Evolutionary conservation across 306 rosid species (phyloP).

Genomic region (Crataegus laevigata): DNA sequence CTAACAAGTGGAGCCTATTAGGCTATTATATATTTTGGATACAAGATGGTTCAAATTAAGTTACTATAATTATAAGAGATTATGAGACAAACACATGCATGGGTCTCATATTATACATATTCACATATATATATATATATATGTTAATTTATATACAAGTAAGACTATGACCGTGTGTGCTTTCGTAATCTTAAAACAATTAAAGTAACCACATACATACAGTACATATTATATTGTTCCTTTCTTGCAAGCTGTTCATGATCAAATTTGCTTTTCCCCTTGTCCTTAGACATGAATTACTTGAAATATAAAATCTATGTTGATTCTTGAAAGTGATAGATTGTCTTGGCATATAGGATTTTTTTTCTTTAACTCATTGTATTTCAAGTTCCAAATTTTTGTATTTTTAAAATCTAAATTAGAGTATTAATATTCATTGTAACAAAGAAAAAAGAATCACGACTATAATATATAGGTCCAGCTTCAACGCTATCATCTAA

Average conservation of each 20-base stretch:
- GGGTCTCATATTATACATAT: not conserved
- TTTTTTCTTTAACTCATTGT: not conserved
- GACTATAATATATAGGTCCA: too few relatives aligned
- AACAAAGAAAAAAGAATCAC: too few relatives aligned
- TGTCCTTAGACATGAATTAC: not conserved
- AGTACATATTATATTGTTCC: not conserved
- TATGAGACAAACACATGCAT: not conserved
- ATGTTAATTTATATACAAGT: too few relatives aligned
- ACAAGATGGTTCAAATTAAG: not conserved
- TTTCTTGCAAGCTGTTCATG: not conserved
- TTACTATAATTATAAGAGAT: too few relatives aligned
- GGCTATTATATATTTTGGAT: not conserved
- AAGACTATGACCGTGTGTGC: slow-evolving; percentile 11
- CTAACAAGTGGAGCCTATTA: not conserved
- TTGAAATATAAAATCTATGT: not conserved
- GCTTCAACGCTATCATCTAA: not conserved
- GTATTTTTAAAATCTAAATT: not conserved
- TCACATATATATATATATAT: too few relatives aligned
- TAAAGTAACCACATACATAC: not conserved
- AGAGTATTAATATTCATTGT: not conserved
- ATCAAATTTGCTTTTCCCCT: not conserved
- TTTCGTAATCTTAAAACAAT: slow-evolving; percentile 35
- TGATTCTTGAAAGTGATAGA: not conserved
- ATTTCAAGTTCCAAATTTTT: too few relatives aligned
- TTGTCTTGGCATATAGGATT: not conserved